Evolutionary conservation across 1,284 basidiomycete genomes (phyloP).

Genomic region (Rhizoctonia solani): DNA sequence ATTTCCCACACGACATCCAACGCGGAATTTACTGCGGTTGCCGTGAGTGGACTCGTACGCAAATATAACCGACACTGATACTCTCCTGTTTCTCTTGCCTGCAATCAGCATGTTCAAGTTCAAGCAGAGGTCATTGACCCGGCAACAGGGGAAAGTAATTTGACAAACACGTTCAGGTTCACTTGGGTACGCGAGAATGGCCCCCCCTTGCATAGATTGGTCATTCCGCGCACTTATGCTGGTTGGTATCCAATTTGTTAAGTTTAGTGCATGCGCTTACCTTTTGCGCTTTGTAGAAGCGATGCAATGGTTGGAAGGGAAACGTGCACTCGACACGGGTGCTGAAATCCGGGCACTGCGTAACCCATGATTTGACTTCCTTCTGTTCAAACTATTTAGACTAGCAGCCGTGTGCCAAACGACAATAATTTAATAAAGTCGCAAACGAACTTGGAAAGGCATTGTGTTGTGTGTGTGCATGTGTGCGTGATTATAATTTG

Average conservation of each 20-base stretch:
- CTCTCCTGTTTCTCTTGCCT: not conserved
- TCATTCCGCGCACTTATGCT: constrained; percentile 73
- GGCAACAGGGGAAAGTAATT: constrained; percentile 65
- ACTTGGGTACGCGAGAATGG: constrained; percentile 60
- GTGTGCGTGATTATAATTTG: too few relatives aligned
- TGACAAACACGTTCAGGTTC: constrained; percentile 73
- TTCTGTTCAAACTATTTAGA: not conserved
- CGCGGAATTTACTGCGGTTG: constrained; percentile 52
- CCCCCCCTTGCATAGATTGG: constrained; percentile 53
- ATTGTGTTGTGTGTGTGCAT: not conserved
- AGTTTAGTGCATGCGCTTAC: not conserved
- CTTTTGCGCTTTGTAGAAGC: constrained; percentile 55
- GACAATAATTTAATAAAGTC: too few relatives aligned
- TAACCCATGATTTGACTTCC: constrained; percentile 2
- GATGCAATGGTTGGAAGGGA: constrained; percentile 81
- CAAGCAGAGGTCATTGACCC: constrained; percentile 77
- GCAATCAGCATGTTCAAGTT: constrained; percentile 69
- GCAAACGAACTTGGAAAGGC: too few relatives aligned
- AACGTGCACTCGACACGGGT: constrained; percentile 66
- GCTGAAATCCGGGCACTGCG: constrained; percentile 55
- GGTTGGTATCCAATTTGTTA: constrained; percentile 49
- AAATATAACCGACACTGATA: constrained; percentile 39
- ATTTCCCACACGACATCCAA: constrained; percentile 60
- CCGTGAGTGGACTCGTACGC: constrained; percentile 51
- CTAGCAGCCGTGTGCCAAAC: too few relatives aligned